A percentile compares a stretch with the other conserved stretches of the same genome.
These are phyloP conservation scores for Backusella morwellensis DNA, from an alignment of 192 early-diverging fungal species.

Conservation along the genomic window DNA sequence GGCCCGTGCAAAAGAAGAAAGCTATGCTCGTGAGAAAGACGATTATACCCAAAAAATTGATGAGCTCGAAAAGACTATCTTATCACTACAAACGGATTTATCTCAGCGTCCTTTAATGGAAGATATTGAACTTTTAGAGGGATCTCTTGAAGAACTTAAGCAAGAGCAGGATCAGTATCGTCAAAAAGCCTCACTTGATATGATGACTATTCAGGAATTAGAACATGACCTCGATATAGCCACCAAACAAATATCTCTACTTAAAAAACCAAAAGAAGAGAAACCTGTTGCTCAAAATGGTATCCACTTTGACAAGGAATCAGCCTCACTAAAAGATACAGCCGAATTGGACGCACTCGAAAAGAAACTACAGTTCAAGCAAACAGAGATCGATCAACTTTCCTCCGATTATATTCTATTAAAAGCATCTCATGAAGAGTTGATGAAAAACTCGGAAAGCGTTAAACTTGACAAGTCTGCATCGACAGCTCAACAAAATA, in stretches of 20 bases:
- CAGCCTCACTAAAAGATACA: not conserved
- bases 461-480: not conserved
- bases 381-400: not conserved
- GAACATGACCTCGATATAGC: not conserved
- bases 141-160: not conserved
- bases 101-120: not conserved
- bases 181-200: not conserved
- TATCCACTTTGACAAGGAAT: not conserved
- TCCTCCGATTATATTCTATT: not conserved
- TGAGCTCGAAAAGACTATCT: not conserved
- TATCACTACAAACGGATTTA: not conserved
- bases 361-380: not conserved
- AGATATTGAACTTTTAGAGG: not conserved
- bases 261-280: not conserved
- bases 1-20: slow-evolving; percentile 5
- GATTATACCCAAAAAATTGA: not conserved
- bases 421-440: not conserved
- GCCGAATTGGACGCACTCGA: not conserved
- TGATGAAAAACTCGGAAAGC: not conserved
- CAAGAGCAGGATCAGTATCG: not conserved
- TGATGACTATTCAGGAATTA: not conserved
- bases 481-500: not conserved
- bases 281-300: not conserved
- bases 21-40: not conserved
- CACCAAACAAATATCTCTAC: not conserved